Evolutionary conservation across 495 filamentous ascomycete genomes (phyloP).

Genomic region (Lophium mytilinum): DNA sequence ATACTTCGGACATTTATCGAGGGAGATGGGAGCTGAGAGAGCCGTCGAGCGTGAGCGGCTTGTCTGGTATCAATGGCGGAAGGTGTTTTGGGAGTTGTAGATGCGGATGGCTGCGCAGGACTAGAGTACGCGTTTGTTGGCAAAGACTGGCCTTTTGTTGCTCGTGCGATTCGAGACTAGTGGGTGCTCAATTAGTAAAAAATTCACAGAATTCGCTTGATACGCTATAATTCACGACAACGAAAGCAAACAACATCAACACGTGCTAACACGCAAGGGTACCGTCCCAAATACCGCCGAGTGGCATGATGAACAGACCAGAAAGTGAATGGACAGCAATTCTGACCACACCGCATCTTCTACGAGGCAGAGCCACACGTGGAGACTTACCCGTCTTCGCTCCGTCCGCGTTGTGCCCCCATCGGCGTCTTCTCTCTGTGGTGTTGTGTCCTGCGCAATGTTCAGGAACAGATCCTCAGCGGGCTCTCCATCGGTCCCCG

Average conservation of each 20-base stretch:
- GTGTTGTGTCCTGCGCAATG: constrained; percentile 50
- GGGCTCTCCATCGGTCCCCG: constrained; percentile 7
- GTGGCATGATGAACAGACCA: not conserved
- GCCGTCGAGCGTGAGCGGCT: constrained; percentile 1
- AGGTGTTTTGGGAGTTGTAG: constrained; percentile 9
- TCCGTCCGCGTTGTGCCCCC: constrained; percentile 37
- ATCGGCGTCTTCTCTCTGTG: constrained; percentile 39
- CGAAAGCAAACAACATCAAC: too few relatives aligned
- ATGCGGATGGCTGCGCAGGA: constrained; percentile 2
- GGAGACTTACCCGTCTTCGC: constrained; percentile 39
- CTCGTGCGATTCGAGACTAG: constrained; percentile 24
- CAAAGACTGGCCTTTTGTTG: constrained; percentile 24
- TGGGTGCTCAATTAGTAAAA: not conserved
- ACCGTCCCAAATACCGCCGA: too few relatives aligned
- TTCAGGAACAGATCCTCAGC: constrained; percentile 57
- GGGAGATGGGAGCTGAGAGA: constrained; percentile 13
- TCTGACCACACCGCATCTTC: not conserved
- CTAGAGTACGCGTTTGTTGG: constrained; percentile 16
- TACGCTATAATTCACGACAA: too few relatives aligned
- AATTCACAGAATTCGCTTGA: constrained; percentile 1
- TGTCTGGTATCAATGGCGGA: constrained; percentile 15
- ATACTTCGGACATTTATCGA: not conserved
- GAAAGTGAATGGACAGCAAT: not conserved
- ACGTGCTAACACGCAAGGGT: too few relatives aligned
- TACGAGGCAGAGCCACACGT: not conserved